A percentile compares a stretch with the other conserved stretches of the same genome.
These are phyloP conservation scores for Colletotrichum spaethianum DNA, from an alignment of 2,329 filamentous ascomycete species.

Conservation along the genomic window DNA sequence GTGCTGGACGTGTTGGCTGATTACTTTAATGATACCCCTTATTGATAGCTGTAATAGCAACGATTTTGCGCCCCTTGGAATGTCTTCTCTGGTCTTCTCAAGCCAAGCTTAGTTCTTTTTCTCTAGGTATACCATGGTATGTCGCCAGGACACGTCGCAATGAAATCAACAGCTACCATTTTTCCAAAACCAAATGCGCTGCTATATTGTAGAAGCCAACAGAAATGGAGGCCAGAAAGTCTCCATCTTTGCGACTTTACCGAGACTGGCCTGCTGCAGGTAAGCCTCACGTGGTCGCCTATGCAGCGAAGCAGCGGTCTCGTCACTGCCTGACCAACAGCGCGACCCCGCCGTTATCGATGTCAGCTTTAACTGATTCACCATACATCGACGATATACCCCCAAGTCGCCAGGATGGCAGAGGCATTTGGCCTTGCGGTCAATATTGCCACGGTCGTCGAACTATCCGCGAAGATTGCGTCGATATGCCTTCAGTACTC, in stretches of 20 bases:
- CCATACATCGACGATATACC: not conserved
- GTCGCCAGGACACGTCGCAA: no score
- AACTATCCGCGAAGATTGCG: conserved; percentile 54
- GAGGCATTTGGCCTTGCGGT: conserved; percentile 52
- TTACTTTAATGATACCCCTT: conserved; percentile 20
- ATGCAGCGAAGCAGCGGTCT: not conserved
- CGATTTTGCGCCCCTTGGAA: not conserved
- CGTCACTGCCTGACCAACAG: not conserved
- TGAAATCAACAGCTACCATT: no score
- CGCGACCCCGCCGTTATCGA: not conserved
- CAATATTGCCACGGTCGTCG: conserved; percentile 54
- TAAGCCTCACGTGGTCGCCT: not conserved
- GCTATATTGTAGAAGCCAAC: no score
- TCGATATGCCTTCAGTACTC: conserved; percentile 54
- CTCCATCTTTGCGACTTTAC: not conserved
- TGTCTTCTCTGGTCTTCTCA: not conserved
- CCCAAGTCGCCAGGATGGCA: conserved; percentile 2
- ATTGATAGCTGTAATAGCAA: conserved; percentile 9
- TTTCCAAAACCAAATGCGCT: no score
- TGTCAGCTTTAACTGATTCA: not conserved
- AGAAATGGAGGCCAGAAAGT: not conserved
- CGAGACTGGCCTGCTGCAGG: not conserved
- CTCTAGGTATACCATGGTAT: no score
- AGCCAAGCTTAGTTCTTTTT: no score
- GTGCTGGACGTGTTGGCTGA: conserved; percentile 13